These are phyloP conservation scores for Phytophthora cactorum DNA, from an alignment of 352 stramenopile genomes.

Conservation along the genomic window DNA sequence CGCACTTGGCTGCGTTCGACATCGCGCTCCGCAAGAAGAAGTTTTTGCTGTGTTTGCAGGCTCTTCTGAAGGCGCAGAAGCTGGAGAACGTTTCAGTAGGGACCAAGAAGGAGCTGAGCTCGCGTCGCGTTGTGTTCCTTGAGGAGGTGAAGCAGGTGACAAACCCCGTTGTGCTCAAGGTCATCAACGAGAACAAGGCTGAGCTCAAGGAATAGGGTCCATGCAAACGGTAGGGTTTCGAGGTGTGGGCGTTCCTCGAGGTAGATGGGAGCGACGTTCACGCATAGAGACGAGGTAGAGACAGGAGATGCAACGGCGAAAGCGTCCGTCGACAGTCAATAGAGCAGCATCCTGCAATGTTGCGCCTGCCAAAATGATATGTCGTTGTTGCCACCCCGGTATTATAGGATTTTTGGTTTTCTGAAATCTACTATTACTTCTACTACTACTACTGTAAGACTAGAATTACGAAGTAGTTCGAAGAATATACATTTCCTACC, in stretches of 20 bases:
- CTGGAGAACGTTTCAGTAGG: conserved; percentile 34
- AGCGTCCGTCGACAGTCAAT: conserved; percentile 37
- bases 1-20: conserved; percentile 79
- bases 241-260: conserved; percentile 13
- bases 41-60: conserved; percentile 77
- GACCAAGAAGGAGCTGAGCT: conserved; percentile 44
- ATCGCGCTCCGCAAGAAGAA: conserved; percentile 80
- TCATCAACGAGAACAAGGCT: conserved; percentile 67
- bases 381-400: too few relatives aligned
- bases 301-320: conserved; percentile 25
- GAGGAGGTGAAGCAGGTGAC: conserved; percentile 61
- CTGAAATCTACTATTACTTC: too few relatives aligned
- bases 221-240: conserved; percentile 17
- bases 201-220: conserved; percentile 58
- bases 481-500: too few relatives aligned
- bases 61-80: conserved; percentile 66
- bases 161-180: conserved; percentile 62
- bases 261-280: conserved; percentile 5
- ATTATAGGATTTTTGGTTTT: too few relatives aligned
- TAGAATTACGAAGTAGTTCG: too few relatives aligned
- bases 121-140: conserved; percentile 50
- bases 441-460: too few relatives aligned
- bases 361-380: conserved; percentile 32
- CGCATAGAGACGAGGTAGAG: conserved; percentile 35
- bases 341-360: conserved; percentile 30